Conservation (phyloP, 495 filamentous ascomycete species). For the Lasiosphaeria ovina region DNA sequence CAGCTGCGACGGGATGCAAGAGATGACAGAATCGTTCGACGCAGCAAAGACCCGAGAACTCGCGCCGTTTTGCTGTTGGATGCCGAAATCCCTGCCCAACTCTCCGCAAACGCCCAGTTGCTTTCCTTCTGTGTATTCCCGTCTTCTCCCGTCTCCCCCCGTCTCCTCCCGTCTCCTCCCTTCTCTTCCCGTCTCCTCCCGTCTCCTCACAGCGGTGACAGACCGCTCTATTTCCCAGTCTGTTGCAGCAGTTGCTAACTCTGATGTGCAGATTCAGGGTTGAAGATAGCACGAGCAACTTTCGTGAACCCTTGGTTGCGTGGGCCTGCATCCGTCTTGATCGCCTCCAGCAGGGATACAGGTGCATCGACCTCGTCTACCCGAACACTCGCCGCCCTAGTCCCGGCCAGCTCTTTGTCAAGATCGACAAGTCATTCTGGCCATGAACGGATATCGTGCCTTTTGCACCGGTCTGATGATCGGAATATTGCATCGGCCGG, state of each 20-base stretch:
- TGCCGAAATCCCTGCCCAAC: not conserved
- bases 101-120: not conserved
- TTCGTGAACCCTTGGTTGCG: constrained; percentile 63
- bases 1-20: not conserved
- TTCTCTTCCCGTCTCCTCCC: not conserved
- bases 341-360: constrained; percentile 71
- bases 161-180: not conserved
- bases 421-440: constrained; percentile 46
- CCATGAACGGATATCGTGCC: constrained; percentile 11
- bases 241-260: constrained; percentile 12
- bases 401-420: constrained; percentile 68
- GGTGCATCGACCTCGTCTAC: constrained; percentile 70
- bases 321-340: constrained; percentile 92
- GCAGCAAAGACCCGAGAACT: not conserved
- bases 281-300: constrained; percentile 54
- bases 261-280: constrained; percentile 66
- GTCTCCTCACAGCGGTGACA: not conserved
- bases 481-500: not conserved
- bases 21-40: not conserved
- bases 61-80: not conserved
- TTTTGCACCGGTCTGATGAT: not conserved
- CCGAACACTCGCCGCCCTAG: constrained; percentile 36
- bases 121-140: not conserved
- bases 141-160: not conserved
- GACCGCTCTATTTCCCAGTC: not conserved